Evolutionary conservation across 2,329 filamentous ascomycete genomes (phyloP).

Genomic region (Fusarium sulawesiense): DNA sequence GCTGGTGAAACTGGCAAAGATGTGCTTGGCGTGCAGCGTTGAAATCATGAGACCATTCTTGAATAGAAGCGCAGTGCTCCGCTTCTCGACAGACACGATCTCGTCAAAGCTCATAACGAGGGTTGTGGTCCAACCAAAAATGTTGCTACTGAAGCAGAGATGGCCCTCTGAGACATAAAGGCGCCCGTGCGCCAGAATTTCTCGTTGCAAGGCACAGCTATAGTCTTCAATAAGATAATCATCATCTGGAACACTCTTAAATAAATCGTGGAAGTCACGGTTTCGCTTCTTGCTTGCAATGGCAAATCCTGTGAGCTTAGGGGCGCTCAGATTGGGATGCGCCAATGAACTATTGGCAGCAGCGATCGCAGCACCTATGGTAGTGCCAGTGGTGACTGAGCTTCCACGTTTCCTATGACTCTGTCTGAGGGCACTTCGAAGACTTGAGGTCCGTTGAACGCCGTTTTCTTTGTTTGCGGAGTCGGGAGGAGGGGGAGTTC

Average conservation of each 20-base stretch:
- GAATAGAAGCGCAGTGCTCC: conserved; percentile 93
- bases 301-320: conserved; percentile 92
- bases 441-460: conserved; percentile 73
- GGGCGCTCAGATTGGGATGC: conserved; percentile 70
- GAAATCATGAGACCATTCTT: conserved; percentile 98
- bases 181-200: conserved; percentile 92
- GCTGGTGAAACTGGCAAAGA: conserved; percentile 94
- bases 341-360: conserved; percentile 77
- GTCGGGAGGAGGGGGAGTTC: conserved; percentile 72
- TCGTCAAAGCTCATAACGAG: conserved; percentile 98
- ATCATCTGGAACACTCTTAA: conserved; percentile 96
- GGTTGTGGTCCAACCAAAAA: conserved; percentile 97
- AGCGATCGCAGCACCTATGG: conserved; percentile 77
- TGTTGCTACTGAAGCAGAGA: conserved; percentile 98
- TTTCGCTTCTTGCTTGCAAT: conserved; percentile 97
- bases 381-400: conserved; percentile 74
- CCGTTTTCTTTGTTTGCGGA: conserved; percentile 69
- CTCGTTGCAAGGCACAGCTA: conserved; percentile 93
- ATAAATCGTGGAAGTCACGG: conserved; percentile 91
- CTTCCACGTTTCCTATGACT: conserved; percentile 83
- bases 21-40: conserved; percentile 92
- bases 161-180: conserved; percentile 98
- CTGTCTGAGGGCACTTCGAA: conserved; percentile 68
- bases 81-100: conserved; percentile 95
- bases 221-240: conserved; percentile 99